A percentile compares a stretch with the other conserved stretches of the same genome.
Conservation (phyloP, 2,329 filamentous ascomycete genomes). For the Xylaria multiplex region DNA sequence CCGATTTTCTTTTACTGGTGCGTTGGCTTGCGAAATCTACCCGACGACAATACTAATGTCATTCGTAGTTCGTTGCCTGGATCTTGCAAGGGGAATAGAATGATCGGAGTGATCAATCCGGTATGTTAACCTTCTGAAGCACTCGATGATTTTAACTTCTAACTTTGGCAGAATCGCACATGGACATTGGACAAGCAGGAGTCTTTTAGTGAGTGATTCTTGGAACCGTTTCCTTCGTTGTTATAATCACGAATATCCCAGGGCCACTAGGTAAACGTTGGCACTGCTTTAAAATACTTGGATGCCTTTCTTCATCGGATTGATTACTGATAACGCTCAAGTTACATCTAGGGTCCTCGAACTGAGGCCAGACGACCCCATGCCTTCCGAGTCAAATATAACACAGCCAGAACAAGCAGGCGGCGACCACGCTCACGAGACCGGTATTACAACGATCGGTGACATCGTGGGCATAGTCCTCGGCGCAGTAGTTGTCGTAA, state of each 20-base stretch:
- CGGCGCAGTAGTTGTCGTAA: conserved; percentile 58
- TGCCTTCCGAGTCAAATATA: conserved; percentile 4
- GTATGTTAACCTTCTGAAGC: conserved; percentile 1
- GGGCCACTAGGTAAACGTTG: no score
- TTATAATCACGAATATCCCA: no score
- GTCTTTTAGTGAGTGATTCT: not conserved
- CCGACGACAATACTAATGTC: not conserved
- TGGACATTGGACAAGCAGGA: conserved; percentile 17
- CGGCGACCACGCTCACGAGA: not conserved
- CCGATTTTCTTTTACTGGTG: conserved; percentile 31
- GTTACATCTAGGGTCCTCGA: conserved; percentile 9
- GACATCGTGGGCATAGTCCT: conserved; percentile 70
- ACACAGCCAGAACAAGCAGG: not conserved
- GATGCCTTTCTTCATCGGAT: no score
- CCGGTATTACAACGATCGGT: conserved; percentile 53
- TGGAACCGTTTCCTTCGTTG: not conserved
- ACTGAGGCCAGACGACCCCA: conserved; percentile 4
- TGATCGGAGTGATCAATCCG: conserved; percentile 32
- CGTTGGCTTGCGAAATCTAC: not conserved
- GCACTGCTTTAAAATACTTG: no score
- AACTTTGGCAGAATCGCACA: conserved; percentile 14
- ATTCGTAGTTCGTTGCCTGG: conserved; percentile 1
- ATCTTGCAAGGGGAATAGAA: conserved; percentile 21
- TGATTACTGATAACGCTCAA: not conserved
- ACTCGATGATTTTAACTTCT: not conserved